Base-by-base conservation (phyloP, 306 rosid genomes). In the Leucaena leucocephala region DNA sequence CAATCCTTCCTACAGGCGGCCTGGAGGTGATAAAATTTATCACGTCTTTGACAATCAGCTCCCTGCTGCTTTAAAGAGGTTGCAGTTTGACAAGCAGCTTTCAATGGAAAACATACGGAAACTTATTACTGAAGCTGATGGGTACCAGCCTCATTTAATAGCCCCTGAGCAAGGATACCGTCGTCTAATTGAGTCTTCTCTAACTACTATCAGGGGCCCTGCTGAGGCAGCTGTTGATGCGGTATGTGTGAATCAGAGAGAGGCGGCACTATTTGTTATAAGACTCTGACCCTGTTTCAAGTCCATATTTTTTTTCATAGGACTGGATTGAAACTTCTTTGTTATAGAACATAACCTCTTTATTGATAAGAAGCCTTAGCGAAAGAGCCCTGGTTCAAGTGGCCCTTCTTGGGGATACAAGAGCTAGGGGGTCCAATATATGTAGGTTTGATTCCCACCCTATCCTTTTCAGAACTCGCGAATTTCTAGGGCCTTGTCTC, bases 151-250 rank as follows among this genome's bases (percentile, higher is more conserved):
- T 78, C 98, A 94, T 85, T 80, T 94, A 80, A 94, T 94, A 80
- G 98, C 98, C 77, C 98, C 98, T 0, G 98, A 94, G 78, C 98
- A 92, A 87, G 98, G 98, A 74, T 94, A 94, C 74, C 98, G 97
- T 27, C 94, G 94, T 65, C 97, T 94, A 54, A 94, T 94, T 62
- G 98, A 94, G 80, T 92, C 98, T 71, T 85, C 97, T 43, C 68
- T 94, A 54, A 79, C 82, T 74, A 90, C 91, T 58, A 90, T 94
- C 71, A 92, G 96, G 88, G 98, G 97, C 69, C 98, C 98, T 34
- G 94, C 97, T 54, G 98, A 94, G 91, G 93, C 98, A 80, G 86
- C 94, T 76, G 98, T 94, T 83, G 98, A 94, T 85, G 96, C 94
- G 82, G 98, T 94, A 88, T 63, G 87, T 40, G 58, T 81, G 55